A percentile compares a stretch with the other conserved stretches of the same genome.
These are phyloP conservation scores for Artemisia tridentata DNA, from an alignment of 129 eudicot genomes.

Conservation along the genomic window DNA sequence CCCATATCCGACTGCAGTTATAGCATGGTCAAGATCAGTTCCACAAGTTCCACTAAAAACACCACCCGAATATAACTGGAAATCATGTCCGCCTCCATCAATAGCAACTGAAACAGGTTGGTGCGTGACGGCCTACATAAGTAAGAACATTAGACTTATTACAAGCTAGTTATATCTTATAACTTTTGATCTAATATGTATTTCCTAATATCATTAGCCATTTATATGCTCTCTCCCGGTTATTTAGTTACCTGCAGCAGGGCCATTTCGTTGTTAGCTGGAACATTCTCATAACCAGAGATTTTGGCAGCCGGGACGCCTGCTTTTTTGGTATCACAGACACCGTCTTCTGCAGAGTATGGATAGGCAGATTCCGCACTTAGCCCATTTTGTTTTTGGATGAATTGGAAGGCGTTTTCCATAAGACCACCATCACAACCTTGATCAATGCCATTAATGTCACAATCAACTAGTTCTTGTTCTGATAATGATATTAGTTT, in stretches of 20 bases:
- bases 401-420: constrained; percentile 41
- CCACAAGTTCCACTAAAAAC: constrained; percentile 43
- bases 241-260: constrained; percentile 32
- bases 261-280: constrained; percentile 43
- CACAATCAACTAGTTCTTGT: constrained; percentile 54
- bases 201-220: too few species aligned
- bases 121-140: constrained; percentile 40
- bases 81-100: constrained; percentile 30
- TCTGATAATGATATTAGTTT: constrained; percentile 43
- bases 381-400: constrained; percentile 39
- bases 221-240: too few species aligned
- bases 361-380: constrained; percentile 43
- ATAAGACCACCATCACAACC: constrained; percentile 43
- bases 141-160: not conserved
- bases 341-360: constrained; percentile 36
- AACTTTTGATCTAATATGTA: too few species aligned
- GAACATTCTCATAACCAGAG: constrained; percentile 42
- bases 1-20: constrained; percentile 58
- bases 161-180: not conserved
- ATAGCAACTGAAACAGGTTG: constrained; percentile 55
- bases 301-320: constrained; percentile 33
- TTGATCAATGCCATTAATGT: constrained; percentile 21
- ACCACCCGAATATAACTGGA: constrained; percentile 45
- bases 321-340: constrained; percentile 22
- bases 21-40: constrained; percentile 43